Evolutionary conservation across 2,329 filamentous ascomycete genomes (phyloP).

Genomic region (Diaporthe eres): DNA sequence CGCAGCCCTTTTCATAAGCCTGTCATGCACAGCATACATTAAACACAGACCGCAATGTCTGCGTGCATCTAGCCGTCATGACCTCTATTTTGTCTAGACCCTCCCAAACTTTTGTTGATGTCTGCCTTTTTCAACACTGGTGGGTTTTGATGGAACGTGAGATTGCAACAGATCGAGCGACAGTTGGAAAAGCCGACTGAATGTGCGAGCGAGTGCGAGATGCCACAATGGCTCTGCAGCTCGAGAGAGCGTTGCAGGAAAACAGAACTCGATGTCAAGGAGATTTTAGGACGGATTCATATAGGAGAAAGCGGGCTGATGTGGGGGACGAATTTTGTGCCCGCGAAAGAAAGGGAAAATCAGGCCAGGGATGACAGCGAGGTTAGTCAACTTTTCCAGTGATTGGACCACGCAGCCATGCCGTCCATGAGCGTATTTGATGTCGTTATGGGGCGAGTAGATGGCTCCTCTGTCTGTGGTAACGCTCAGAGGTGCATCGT

Average conservation of each 20-base stretch:
- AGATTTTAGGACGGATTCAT: neutral
- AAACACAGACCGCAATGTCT: neutral
- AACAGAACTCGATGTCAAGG: neutral
- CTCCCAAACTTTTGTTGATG: constrained; percentile 29
- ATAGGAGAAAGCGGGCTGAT: neutral
- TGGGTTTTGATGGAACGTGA: neutral
- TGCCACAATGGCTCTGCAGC: neutral
- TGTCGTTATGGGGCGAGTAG: neutral
- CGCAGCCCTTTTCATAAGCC: neutral
- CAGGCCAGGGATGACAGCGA: constrained; percentile 42
- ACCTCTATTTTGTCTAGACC: constrained; percentile 28
- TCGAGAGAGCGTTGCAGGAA: neutral
- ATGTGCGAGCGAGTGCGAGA: neutral
- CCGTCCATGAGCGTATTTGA: constrained; percentile 62
- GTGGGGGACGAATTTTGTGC: neutral
- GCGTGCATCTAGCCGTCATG: neutral
- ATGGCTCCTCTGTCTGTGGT: neutral
- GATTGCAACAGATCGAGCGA: neutral
- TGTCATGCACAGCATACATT: neutral
- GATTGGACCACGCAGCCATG: constrained; percentile 48
- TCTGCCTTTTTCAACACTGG: neutral
- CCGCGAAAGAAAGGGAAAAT: neutral
- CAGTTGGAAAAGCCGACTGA: neutral
- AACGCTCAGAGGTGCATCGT: constrained; percentile 51
- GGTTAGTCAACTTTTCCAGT: constrained; percentile 7